phyloP scores from a whole-genome alignment of 306 rosid species.

The Medicago ruthenica region DNA sequence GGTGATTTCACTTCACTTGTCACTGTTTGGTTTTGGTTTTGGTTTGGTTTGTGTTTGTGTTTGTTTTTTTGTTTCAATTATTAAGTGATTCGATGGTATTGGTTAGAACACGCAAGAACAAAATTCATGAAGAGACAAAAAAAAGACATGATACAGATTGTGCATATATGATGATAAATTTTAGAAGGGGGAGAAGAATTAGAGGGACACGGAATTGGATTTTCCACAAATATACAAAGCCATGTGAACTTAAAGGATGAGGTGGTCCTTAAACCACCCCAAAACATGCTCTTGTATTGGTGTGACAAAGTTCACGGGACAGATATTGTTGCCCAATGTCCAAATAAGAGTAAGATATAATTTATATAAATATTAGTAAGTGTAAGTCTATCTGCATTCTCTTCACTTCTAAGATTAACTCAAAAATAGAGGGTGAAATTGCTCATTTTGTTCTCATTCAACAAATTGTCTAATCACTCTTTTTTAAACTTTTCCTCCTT shows the following conservation, averaged over 20 bases:
- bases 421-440: slow-evolving; percentile 38
- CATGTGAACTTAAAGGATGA: slow-evolving; percentile 70
- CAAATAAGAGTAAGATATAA: slow-evolving; percentile 30
- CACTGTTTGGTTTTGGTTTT: not conserved
- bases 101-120: slow-evolving; percentile 45
- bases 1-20: not conserved
- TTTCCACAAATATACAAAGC: slow-evolving; percentile 62
- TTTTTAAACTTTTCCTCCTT: not conserved
- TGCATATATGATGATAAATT: slow-evolving; percentile 41
- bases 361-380: slow-evolving; percentile 20
- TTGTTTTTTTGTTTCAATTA: slow-evolving; percentile 38
- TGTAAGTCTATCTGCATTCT: slow-evolving; percentile 29
- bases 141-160: slow-evolving; percentile 34
- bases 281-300: slow-evolving; percentile 56
- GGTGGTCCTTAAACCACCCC: slow-evolving; percentile 83
- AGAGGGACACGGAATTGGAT: slow-evolving; percentile 50
- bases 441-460: slow-evolving; percentile 41
- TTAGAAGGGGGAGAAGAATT: slow-evolving; percentile 38
- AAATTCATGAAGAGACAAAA: slow-evolving; percentile 41
- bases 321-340: slow-evolving; percentile 59
- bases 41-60: not conserved
- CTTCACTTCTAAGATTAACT: slow-evolving; percentile 41
- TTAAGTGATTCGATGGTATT: slow-evolving; percentile 13
- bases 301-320: slow-evolving; percentile 62
- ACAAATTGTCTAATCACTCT: slow-evolving; percentile 36